Evolutionary conservation across 148 eudicot species (phyloP).

Genomic region (Rhododendron griersonianum): DNA sequence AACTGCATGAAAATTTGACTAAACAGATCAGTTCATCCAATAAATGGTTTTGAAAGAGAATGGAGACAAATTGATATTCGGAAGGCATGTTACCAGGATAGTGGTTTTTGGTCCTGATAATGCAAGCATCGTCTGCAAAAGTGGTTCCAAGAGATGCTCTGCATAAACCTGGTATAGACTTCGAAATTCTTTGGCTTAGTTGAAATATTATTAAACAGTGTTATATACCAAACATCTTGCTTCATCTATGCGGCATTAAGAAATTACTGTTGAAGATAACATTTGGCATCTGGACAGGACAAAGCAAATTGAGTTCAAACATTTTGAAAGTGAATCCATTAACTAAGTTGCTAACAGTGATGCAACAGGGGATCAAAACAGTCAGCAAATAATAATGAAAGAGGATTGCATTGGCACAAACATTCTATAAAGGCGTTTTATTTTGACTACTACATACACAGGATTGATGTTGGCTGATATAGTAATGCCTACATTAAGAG

Average conservation of each 20-base stretch:
- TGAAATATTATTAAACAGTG: background rate
- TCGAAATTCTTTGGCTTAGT: background rate
- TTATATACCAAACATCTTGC: background rate
- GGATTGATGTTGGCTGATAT: background rate
- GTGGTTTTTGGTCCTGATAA: slow-evolving; percentile 85
- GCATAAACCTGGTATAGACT: slow-evolving; percentile 64
- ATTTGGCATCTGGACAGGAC: background rate
- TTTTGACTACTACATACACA: background rate
- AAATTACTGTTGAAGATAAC: background rate
- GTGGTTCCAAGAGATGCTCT: slow-evolving; percentile 88
- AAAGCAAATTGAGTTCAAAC: background rate
- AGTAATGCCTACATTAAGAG: background rate
- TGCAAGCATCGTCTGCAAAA: slow-evolving; percentile 69
- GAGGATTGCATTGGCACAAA: background rate
- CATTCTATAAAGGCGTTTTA: background rate
- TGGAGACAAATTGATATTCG: background rate
- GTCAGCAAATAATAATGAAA: background rate
- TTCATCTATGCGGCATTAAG: background rate
- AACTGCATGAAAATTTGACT: slow-evolving; percentile 34
- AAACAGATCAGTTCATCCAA: background rate
- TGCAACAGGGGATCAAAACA: background rate
- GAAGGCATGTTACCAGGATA: slow-evolving; percentile 48
- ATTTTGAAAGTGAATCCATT: background rate
- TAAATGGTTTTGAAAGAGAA: background rate
- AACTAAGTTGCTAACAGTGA: background rate